Evolutionary conservation across 2,329 filamentous ascomycete species (phyloP).

Genomic region (Ceratocystis lukuohia): DNA sequence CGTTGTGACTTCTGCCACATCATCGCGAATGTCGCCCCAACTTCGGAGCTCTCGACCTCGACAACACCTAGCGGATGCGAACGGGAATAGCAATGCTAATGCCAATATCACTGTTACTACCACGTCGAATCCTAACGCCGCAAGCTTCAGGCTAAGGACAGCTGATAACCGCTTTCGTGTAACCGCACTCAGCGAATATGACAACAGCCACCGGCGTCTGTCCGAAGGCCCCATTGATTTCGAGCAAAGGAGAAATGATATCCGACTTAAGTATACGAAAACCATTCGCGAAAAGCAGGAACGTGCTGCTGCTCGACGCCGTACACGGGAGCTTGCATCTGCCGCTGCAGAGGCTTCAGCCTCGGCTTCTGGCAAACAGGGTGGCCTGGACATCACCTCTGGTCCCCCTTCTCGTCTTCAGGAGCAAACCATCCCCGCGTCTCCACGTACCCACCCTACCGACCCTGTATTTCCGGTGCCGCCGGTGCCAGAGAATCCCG

Average conservation of each 20-base stretch:
- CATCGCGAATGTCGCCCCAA: slow-evolving; percentile 63
- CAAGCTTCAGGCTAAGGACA: slow-evolving; percentile 53
- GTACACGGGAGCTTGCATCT: slow-evolving; percentile 36
- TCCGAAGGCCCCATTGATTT: slow-evolving; percentile 69
- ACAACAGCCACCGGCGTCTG: slow-evolving; percentile 35
- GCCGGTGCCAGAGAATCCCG: not conserved
- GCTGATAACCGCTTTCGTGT: slow-evolving; percentile 37
- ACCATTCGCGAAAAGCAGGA: slow-evolving; percentile 52
- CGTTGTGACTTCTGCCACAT: slow-evolving; percentile 50
- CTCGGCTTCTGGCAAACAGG: slow-evolving; percentile 21
- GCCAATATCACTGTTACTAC: not conserved
- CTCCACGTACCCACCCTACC: not conserved
- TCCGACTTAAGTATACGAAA: slow-evolving; percentile 73
- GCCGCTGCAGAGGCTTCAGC: slow-evolving; percentile 17
- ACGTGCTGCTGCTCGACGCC: slow-evolving; percentile 38
- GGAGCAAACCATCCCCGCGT: not conserved
- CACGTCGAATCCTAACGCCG: slow-evolving; percentile 30
- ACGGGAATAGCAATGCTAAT: not conserved
- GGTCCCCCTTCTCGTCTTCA: not conserved
- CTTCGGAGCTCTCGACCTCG: slow-evolving; percentile 71
- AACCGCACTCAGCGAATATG: slow-evolving; percentile 7
- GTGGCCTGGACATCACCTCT: not conserved
- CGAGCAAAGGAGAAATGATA: slow-evolving; percentile 65
- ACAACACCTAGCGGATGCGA: slow-evolving; percentile 62
- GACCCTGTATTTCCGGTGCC: not conserved